Evolutionary conservation across 2,329 filamentous ascomycete species (phyloP).

Genomic region (Penicillium sp.): DNA sequence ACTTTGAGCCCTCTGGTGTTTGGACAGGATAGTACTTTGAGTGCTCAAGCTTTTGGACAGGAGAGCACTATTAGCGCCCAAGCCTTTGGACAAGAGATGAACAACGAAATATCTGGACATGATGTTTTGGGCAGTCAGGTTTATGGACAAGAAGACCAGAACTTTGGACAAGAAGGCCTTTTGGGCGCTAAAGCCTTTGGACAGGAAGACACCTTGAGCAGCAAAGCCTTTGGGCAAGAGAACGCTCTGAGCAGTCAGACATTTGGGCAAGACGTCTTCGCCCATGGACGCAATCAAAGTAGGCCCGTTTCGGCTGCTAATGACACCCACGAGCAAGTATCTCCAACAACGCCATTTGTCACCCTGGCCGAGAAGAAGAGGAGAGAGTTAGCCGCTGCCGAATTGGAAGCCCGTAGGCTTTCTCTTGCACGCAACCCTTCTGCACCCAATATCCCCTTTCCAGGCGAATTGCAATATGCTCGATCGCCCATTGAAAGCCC

Average conservation of each 20-base stretch:
- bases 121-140: not conserved
- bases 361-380: conserved; percentile 64
- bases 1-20: not conserved
- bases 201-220: not conserved
- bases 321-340: conserved; percentile 24
- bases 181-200: not conserved
- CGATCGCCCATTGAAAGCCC: conserved; percentile 48
- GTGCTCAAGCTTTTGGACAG: not conserved
- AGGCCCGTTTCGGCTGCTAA: conserved; percentile 14
- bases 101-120: conserved; percentile 8
- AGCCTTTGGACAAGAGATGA: conserved; percentile 1
- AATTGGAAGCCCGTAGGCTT: conserved; percentile 83
- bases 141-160: not conserved
- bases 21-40: not conserved
- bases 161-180: not conserved
- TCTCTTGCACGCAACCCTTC: conserved; percentile 80
- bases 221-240: conserved; percentile 1
- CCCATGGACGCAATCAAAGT: conserved; percentile 7
- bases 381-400: conserved; percentile 75
- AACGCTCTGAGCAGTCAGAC: not conserved
- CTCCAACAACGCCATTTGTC: conserved; percentile 22
- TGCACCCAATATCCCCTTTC: conserved; percentile 77
- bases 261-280: conserved; percentile 6
- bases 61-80: not conserved
- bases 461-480: conserved; percentile 52